Percentiles rank a stretch among this genome's conserved stretches.
Conservation (phyloP, 2,329 filamentous ascomycete species). For the Incumbomyces lentus region DNA sequence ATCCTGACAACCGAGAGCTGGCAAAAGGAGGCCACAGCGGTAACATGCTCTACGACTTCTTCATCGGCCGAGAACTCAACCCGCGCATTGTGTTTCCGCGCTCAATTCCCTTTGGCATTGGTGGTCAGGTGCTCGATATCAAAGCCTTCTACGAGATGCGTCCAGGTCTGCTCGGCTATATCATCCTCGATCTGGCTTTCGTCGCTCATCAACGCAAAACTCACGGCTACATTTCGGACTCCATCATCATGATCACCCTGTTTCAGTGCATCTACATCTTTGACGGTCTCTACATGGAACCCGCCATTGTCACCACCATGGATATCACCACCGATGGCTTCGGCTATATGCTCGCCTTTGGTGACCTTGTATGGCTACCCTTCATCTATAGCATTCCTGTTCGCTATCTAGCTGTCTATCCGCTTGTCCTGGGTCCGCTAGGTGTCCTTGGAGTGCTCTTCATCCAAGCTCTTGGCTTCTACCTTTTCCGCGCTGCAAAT, state of each 20-base stretch:
- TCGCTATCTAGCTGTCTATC: conserved; percentile 74
- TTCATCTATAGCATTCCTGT: conserved; percentile 79
- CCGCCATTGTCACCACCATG: conserved; percentile 83
- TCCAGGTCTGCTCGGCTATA: conserved; percentile 84
- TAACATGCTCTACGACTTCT: conserved; percentile 89
- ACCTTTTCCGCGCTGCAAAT: conserved; percentile 88
- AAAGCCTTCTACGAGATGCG: conserved; percentile 83
- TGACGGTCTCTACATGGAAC: conserved; percentile 78
- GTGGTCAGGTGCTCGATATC: conserved; percentile 65
- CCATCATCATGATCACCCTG: conserved; percentile 65
- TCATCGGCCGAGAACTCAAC: conserved; percentile 91
- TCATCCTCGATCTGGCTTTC: conserved; percentile 74
- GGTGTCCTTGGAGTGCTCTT: conserved; percentile 56
- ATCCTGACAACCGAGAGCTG: conserved; percentile 63
- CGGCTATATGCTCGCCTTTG: conserved; percentile 88
- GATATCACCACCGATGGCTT: conserved; percentile 90
- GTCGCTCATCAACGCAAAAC: conserved; percentile 79
- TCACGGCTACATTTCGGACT: conserved; percentile 74
- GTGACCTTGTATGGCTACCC: conserved; percentile 85
- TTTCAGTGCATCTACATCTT: conserved; percentile 76
- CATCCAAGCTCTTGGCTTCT: conserved; percentile 65
- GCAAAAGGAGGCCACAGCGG: conserved; percentile 72
- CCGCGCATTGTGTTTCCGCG: conserved; percentile 54
- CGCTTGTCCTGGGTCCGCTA: conserved; percentile 60
- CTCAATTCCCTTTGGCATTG: conserved; percentile 56